phyloP scores from a whole-genome alignment of 495 filamentous ascomycete species.

The Cercophora samala region DNA sequence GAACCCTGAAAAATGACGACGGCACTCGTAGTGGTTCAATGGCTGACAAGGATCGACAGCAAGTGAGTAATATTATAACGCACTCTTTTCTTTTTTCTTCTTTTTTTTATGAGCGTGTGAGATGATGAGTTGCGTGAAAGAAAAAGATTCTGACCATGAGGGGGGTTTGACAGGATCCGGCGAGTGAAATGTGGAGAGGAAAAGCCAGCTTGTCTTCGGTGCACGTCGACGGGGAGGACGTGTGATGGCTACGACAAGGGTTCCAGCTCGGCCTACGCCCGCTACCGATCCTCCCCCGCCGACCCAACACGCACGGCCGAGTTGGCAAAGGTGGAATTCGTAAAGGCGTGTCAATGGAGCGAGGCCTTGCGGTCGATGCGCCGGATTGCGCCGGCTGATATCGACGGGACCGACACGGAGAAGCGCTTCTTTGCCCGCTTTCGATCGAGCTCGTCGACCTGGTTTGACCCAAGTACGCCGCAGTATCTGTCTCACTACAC shows the following conservation, averaged over 20 bases:
- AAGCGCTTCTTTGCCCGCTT: slow-evolving; percentile 36
- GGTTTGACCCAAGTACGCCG: slow-evolving; percentile 10
- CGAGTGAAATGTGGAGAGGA: slow-evolving; percentile 44
- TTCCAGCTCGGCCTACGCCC: slow-evolving; percentile 19
- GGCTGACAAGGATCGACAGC: slow-evolving; percentile 13
- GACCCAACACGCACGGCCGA: slow-evolving; percentile 23
- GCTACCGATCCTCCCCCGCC: slow-evolving; percentile 9
- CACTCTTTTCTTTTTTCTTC: no score
- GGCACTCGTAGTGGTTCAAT: not conserved
- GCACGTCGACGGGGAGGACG: slow-evolving; percentile 42
- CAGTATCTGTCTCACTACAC: slow-evolving; percentile 24
- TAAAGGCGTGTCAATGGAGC: slow-evolving; percentile 32
- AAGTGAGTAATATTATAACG: slow-evolving; percentile 21
- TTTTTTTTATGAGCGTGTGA: no score
- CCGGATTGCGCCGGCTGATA: slow-evolving; percentile 33
- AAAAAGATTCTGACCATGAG: not conserved
- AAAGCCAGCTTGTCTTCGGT: slow-evolving; percentile 40
- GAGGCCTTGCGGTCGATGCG: slow-evolving; percentile 36
- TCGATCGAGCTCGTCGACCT: slow-evolving; percentile 15
- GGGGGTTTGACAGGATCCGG: slow-evolving; percentile 27
- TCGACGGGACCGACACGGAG: slow-evolving; percentile 37
- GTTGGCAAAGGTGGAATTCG: slow-evolving; percentile 32
- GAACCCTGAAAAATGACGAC: not conserved
- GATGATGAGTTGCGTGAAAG: not conserved
- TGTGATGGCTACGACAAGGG: slow-evolving; percentile 42